phyloP scores from a whole-genome alignment of 306 rosid genomes.

The Rubus parviflorus region DNA sequence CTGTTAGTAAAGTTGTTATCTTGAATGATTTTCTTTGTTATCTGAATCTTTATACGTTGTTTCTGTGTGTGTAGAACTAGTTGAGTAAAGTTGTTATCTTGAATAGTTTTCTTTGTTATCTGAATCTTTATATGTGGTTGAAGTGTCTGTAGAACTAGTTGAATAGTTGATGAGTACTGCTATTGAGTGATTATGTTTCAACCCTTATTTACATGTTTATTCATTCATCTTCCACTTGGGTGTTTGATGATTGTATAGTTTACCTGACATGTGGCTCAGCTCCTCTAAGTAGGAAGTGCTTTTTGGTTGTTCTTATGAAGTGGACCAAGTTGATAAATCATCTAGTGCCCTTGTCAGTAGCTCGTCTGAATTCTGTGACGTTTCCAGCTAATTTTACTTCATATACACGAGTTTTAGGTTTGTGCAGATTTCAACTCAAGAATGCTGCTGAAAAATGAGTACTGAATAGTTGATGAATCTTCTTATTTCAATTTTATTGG shows the following conservation, averaged over 20 bases:
- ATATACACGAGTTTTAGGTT: not conserved
- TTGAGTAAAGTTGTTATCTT: not conserved
- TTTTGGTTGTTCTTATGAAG: not conserved
- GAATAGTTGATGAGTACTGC: slow-evolving; percentile 1
- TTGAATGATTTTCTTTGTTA: not conserved
- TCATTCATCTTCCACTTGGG: not conserved
- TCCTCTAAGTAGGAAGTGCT: not conserved
- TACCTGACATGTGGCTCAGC: not conserved
- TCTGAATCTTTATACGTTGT: not conserved
- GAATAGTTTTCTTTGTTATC: not conserved
- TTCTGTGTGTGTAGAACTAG: not conserved
- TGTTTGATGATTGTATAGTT: not conserved
- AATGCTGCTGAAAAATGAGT: not conserved
- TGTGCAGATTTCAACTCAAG: not conserved
- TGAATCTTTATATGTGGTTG: not conserved
- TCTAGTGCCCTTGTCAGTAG: not conserved
- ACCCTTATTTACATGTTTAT: not conserved
- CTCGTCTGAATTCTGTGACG: not conserved
- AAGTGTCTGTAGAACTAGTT: not conserved
- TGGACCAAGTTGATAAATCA: not conserved
- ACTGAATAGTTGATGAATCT: not conserved
- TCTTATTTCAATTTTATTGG: too few species aligned
- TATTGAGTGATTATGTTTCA: not conserved
- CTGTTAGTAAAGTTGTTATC: not conserved
- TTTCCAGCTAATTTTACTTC: not conserved